Conservation (phyloP, 2,329 filamentous ascomycete genomes). For the Alternaria sp. region DNA sequence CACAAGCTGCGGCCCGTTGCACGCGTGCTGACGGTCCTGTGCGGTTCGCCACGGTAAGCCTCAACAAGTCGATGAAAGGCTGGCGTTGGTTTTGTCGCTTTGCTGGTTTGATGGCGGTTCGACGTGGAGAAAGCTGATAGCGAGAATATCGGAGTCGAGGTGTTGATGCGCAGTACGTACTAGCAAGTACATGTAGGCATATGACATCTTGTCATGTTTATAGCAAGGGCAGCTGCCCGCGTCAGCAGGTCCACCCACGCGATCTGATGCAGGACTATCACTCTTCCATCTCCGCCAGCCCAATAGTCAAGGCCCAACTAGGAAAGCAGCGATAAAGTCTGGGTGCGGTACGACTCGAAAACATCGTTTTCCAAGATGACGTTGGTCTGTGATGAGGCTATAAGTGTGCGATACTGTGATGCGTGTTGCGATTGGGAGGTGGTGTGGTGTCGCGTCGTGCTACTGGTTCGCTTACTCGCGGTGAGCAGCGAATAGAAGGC, state of each 20-base stretch:
- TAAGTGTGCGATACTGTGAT: slow-evolving; percentile 26
- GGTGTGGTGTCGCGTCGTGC: slow-evolving; percentile 27
- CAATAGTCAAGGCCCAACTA: slow-evolving; percentile 26
- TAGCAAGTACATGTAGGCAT: neutral
- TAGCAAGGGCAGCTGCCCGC: slow-evolving; percentile 23
- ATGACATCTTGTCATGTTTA: slow-evolving; percentile 6
- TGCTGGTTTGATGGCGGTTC: neutral
- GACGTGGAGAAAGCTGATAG: slow-evolving; percentile 1
- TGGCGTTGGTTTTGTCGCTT: slow-evolving; percentile 13
- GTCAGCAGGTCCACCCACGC: slow-evolving; percentile 32
- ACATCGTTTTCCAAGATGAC: slow-evolving; percentile 10
- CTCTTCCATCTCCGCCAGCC: slow-evolving; percentile 12
- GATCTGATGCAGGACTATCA: slow-evolving; percentile 28
- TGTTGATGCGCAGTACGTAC: neutral
- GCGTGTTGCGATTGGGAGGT: slow-evolving; percentile 32
- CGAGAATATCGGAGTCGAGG: neutral
- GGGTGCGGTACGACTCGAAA: slow-evolving; percentile 21
- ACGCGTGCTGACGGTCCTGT: slow-evolving; percentile 14
- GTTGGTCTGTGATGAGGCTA: slow-evolving; percentile 15
- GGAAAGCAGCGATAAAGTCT: slow-evolving; percentile 10
- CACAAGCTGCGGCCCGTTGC: slow-evolving; percentile 18
- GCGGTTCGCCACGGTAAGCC: slow-evolving; percentile 31
- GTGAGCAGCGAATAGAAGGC: slow-evolving; percentile 35
- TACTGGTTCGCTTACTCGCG: slow-evolving; percentile 36
- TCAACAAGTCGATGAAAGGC: slow-evolving; percentile 17